Base-by-base conservation (phyloP, 1,284 basidiomycete genomes). In the Rhodotorula mucilaginosa region DNA sequence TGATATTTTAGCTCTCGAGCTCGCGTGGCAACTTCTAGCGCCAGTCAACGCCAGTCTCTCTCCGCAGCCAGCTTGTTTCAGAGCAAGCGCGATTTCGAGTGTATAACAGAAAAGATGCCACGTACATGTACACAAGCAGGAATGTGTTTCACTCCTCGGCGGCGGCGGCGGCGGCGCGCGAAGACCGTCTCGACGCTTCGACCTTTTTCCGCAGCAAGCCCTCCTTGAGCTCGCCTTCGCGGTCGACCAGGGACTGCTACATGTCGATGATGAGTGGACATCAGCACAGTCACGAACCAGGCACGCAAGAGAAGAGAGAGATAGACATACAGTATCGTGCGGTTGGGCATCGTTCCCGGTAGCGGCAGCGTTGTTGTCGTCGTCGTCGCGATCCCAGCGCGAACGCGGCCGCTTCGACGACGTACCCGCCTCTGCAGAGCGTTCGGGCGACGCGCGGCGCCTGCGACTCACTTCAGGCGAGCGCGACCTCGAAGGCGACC, bases 191-290 rank as follows among this genome's bases (percentile, higher is more conserved):
- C 54, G 62, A 64, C 6, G 67, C 64, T 12, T 65, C 46, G 6
- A 74, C 64, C 57, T 75, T 75, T 39, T 71, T 67, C 58, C 67
- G 68, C 56, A 73, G 31, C 12, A 75, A 39, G 12, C 67, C 69
- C 46, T 75, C 74, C 62, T 67, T 73, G 31, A 75, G 59, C 51
- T 73, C 71, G 26, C 39, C 47, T 47, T 74, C 73, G 19, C 71
- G 65, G 18, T 58, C 59, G 12, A 61, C 5, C 26, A 74, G 46
- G 1, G 21, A 31, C 59, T 71, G 70, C 29, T 23, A 8, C 34
- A n/a, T 7, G 31, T 16, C 13, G 21, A 1, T n/a, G 8, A 8
- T 12, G 16, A 5, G 10, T 16, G n/a, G 46, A 12, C 8, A 34
- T 2, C 48, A 39, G 26, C 6, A 31, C 8, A 47, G 8, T 10